Conservation (phyloP, 2,329 filamentous ascomycete genomes). For the Fusarium sp. region DNA sequence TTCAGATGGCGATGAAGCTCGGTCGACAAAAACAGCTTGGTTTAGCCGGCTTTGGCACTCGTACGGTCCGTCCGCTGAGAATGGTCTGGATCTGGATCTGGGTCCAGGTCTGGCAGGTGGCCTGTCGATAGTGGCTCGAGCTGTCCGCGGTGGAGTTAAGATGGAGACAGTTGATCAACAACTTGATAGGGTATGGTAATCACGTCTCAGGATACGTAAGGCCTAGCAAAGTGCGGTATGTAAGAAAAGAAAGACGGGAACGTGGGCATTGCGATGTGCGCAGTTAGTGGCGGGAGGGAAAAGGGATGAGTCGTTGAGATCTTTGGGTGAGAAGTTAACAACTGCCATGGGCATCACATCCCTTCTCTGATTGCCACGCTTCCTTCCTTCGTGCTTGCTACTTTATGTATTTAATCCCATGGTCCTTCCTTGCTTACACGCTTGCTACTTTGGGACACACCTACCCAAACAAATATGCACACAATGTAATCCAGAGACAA, state of each 20-base stretch:
- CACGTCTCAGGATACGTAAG: constrained; percentile 32
- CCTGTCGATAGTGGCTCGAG: constrained; percentile 44
- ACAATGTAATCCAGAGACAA: not conserved
- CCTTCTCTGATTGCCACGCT: constrained; percentile 25
- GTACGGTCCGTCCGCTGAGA: constrained; percentile 44
- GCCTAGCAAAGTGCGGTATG: constrained; percentile 25
- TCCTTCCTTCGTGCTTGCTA: constrained; percentile 8
- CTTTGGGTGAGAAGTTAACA: not conserved
- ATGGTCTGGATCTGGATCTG: constrained; percentile 49
- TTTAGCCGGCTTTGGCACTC: constrained; percentile 31
- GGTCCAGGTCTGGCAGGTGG: constrained; percentile 35
- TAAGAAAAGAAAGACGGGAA: constrained; percentile 8
- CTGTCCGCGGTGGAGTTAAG: constrained; percentile 32
- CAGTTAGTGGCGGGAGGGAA: constrained; percentile 14
- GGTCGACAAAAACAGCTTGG: constrained; percentile 49
- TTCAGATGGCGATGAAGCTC: constrained; percentile 35
- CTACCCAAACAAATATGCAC: constrained; percentile 24
- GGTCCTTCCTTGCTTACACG: constrained; percentile 1
- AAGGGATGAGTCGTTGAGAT: not conserved
- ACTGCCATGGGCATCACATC: constrained; percentile 2
- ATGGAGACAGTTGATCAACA: constrained; percentile 38
- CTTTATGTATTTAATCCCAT: not conserved
- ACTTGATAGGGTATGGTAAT: constrained; percentile 24
- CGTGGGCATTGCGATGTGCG: constrained; percentile 19
- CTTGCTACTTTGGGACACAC: constrained; percentile 8